These are phyloP conservation scores for Neofusicoccum parvum DNA, from an alignment of 2,329 filamentous ascomycete genomes.

Conservation along the genomic window DNA sequence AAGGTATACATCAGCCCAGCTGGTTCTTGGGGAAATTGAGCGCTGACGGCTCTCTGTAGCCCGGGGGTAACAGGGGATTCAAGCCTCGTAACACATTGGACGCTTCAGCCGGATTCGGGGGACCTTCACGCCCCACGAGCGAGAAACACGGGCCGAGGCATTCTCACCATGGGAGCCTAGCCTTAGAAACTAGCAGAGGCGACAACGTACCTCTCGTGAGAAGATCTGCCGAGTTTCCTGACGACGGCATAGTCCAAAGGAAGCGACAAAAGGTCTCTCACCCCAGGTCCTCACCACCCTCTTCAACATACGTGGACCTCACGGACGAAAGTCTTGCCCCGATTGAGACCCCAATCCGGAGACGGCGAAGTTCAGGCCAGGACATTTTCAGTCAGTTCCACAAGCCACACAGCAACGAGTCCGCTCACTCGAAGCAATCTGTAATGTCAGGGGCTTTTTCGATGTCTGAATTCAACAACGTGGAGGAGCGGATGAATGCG, in stretches of 20 bases:
- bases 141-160: background rate
- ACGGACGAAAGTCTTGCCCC: background rate
- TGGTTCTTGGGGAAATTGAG: background rate
- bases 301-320: background rate
- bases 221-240: background rate
- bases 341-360: background rate
- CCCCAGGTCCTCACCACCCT: background rate
- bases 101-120: too few relatives aligned
- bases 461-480: background rate
- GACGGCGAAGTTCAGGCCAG: background rate
- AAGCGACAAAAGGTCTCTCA: constrained; percentile 2
- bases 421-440: background rate
- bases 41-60: background rate
- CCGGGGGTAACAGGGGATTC: background rate
- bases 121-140: background rate
- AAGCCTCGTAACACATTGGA: background rate
- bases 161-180: background rate
- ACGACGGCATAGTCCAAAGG: background rate
- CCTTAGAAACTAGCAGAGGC: background rate
- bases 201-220: background rate
- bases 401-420: background rate
- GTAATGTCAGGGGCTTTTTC: background rate
- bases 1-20: background rate
- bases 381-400: background rate
- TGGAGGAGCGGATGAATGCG: constrained; percentile 11